A percentile compares a stretch with the other conserved stretches of the same genome.
phyloP scores from a whole-genome alignment of 2,329 filamentous ascomycete genomes.

The Aspergillus neoniger region DNA sequence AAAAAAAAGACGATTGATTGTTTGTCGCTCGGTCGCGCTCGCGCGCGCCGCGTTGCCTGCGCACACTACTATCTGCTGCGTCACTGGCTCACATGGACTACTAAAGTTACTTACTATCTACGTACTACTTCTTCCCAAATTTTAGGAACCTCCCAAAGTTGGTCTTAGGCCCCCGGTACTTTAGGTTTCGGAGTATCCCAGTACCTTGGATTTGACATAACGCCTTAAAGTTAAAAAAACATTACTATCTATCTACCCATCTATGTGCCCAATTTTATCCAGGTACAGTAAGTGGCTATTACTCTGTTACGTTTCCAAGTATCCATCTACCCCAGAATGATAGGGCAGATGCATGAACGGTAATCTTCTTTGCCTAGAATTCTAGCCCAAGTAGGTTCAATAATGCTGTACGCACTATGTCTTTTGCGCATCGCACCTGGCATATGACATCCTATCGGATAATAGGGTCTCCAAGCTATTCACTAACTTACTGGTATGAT shows the following conservation, averaged over 20 bases:
- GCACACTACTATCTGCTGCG: background rate
- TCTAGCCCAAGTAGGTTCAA: constrained; percentile 5
- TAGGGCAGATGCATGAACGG: constrained; percentile 1
- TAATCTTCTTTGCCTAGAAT: background rate
- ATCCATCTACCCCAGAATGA: constrained; percentile 2
- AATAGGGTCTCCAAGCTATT: constrained; percentile 3
- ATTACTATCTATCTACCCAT: too few species aligned
- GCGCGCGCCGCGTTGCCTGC: background rate
- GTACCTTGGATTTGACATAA: constrained; percentile 2
- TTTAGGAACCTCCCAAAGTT: background rate
- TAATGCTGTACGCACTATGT: constrained; percentile 4
- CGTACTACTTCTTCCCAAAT: background rate
- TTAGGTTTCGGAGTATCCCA: background rate
- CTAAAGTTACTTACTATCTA: background rate
- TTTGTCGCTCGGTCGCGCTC: background rate
- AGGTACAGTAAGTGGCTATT: background rate
- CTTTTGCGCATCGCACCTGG: constrained; percentile 9
- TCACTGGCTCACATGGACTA: background rate
- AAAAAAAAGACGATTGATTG: too few species aligned
- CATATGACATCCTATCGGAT: constrained; percentile 18
- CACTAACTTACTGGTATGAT: background rate
- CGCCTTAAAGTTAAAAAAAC: background rate
- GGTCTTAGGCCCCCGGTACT: background rate
- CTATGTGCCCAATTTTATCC: too few species aligned
- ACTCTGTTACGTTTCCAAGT: background rate